Evolutionary conservation across 352 stramenopile species (phyloP).

Genomic region (Globisporangium camurandrum): DNA sequence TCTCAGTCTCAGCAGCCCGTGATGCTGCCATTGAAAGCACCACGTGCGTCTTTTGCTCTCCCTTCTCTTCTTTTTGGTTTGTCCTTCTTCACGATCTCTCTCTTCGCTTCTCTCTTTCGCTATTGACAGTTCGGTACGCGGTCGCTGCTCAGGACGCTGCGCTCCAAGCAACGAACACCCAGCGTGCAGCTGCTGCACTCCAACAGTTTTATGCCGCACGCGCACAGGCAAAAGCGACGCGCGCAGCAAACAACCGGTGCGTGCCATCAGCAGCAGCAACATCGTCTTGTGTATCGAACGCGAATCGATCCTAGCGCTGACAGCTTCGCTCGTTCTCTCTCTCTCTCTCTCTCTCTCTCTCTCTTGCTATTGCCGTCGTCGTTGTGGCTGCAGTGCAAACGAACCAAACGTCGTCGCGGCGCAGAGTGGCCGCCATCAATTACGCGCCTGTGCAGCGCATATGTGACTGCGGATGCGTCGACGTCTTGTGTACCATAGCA

Average conservation of each 20-base stretch:
- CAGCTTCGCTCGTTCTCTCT: too few species aligned
- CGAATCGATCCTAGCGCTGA: not conserved
- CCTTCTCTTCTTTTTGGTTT: not conserved
- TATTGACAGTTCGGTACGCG: constrained; percentile 14
- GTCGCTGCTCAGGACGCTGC: constrained; percentile 12
- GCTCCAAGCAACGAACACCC: constrained; percentile 14
- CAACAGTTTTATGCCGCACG: constrained; percentile 19
- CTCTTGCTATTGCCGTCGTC: too few species aligned
- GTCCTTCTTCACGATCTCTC: too few species aligned
- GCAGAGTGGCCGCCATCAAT: constrained; percentile 14
- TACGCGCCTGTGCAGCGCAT: not conserved
- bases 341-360: not conserved
- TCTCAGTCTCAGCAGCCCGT: not conserved
- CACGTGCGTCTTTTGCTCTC: constrained; percentile 6
- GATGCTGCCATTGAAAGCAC: constrained; percentile 24
- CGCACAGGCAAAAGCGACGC: constrained; percentile 12
- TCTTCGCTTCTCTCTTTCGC: too few species aligned
- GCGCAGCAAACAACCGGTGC: constrained; percentile 18
- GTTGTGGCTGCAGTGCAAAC: constrained; percentile 2
- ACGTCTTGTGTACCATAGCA: constrained; percentile 2
- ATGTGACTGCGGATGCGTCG: not conserved
- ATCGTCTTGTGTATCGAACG: not conserved
- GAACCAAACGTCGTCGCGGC: constrained; percentile 15
- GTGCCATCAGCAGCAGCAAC: not conserved
- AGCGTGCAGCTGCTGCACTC: constrained; percentile 11